A percentile compares a stretch with the other conserved stretches of the same genome.
These are phyloP conservation scores for Acanthamoeba polyphaga DNA, from an alignment of 208 protist species.

Conservation along the genomic window DNA sequence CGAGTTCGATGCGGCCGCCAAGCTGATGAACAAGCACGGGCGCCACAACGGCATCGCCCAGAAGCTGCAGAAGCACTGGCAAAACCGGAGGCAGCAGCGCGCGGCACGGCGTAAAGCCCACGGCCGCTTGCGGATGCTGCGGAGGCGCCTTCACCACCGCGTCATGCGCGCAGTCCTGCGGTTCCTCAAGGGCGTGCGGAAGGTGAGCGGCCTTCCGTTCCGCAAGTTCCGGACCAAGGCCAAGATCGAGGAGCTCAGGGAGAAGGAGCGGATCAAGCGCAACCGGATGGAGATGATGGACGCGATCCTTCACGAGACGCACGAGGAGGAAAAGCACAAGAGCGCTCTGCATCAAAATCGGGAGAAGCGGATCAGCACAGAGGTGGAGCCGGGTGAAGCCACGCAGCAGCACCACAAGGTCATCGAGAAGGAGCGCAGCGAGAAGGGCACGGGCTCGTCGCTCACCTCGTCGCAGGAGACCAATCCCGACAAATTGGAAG, in stretches of 20 bases:
- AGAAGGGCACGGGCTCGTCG: neutral
- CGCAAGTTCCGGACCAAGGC: constrained; percentile 28
- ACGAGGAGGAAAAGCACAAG: constrained; percentile 8
- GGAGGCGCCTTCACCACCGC: neutral
- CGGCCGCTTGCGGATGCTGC: neutral
- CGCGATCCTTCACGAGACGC: neutral
- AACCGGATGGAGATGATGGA: constrained; percentile 52
- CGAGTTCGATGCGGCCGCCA: constrained; percentile 2
- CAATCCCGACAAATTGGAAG: neutral
- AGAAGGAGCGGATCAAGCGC: constrained; percentile 42
- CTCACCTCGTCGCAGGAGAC: neutral
- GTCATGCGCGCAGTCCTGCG: neutral
- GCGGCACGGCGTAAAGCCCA: neutral
- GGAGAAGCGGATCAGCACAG: neutral
- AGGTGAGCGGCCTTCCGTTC: neutral
- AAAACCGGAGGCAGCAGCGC: neutral
- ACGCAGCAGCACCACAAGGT: neutral
- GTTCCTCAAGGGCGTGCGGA: neutral
- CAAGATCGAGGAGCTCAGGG: constrained; percentile 26
- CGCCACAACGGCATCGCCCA: neutral
- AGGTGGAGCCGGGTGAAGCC: neutral
- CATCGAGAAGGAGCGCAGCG: neutral
- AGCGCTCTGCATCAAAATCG: neutral
- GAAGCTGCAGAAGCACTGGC: constrained; percentile 22
- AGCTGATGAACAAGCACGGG: neutral